These are phyloP conservation scores for Ophiostoma pallidulum DNA, from an alignment of 2,329 filamentous ascomycete species.

Conservation along the genomic window DNA sequence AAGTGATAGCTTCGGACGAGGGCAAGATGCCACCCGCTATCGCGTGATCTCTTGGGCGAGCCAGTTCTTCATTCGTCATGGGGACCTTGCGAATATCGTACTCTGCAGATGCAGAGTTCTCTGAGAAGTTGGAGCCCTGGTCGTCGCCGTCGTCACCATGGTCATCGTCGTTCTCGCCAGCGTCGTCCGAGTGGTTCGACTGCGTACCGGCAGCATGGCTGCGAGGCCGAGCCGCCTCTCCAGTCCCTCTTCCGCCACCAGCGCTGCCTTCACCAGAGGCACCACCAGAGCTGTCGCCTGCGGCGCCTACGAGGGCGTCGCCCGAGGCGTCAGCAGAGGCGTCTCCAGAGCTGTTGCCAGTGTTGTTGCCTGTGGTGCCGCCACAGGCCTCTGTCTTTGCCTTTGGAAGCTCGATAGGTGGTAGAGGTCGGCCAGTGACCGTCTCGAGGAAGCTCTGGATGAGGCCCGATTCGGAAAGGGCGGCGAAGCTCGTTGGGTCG, in stretches of 20 bases:
- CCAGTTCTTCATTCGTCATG: constrained; percentile 41
- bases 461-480: constrained; percentile 88
- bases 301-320: too few species aligned
- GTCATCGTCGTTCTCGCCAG: constrained; percentile 13
- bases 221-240: constrained; percentile 4
- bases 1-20: constrained; percentile 79
- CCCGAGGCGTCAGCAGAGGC: too few species aligned
- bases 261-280: too few species aligned
- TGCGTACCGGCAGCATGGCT: neutral
- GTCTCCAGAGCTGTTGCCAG: neutral
- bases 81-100: constrained; percentile 40
- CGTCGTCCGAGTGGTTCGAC: constrained; percentile 12
- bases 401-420: constrained; percentile 18
- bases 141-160: constrained; percentile 26
- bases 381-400: neutral
- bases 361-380: neutral
- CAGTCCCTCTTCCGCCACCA: constrained; percentile 17
- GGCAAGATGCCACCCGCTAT: constrained; percentile 68
- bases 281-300: constrained; percentile 21
- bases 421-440: constrained; percentile 50
- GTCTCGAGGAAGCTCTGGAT: constrained; percentile 79
- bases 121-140: constrained; percentile 29
- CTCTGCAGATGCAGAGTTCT: constrained; percentile 23
- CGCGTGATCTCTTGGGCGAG: constrained; percentile 31
- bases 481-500: constrained; percentile 92